Evolutionary conservation across 2,329 filamentous ascomycete species (phyloP), one percentile per base, ranked within the genome.

Genomic region (Neophaeococcomyces mojaviensis): DNA sequence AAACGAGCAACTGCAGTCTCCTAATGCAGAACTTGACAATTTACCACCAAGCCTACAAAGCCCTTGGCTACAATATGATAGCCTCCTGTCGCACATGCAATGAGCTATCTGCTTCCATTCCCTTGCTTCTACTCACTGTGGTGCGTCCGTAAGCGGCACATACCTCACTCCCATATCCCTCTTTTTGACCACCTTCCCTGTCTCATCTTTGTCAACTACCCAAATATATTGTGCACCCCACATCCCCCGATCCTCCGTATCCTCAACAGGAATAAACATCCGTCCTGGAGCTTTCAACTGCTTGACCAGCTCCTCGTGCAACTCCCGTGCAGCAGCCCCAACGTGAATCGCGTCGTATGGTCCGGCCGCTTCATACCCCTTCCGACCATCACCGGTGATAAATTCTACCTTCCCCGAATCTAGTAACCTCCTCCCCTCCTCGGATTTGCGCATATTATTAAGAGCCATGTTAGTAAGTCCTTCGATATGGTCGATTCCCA

Each of bases 281-380:
- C 81, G 73, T 0, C 92, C 92, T 0, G 90, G 90, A 2, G 76
- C 69, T 52, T 79, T 80, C 55, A 98, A 68, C 69, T 97, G 92
- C 24, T 81, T 76, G 37, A 94, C 67, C 54, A 97, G 66, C 49
- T 78, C 76, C 15, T 76, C 61, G 61, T 94, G 89, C 45, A 94
- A 67, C 59, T 80, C 76, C 19, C 69, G 76, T 0, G 90, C 90
- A 6, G 88, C 86, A 0, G 92, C 92, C 0, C 92, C 92, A 2
- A 97, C 92, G 62, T 97, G 92, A 49, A 98, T 97, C 2, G 86
- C 89, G 72, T 97, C 88, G 73, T 90, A 98, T 0, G 80, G 50
- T 68, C 77, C 58, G 58, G 67, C 47, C 66, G 74, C 76, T 2
- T 72, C 59, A 74, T 77, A 83, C 1, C 84, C 84, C 51, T 77